Evolutionary conservation across 139 green algal genomes (phyloP), one percentile per base, ranked within the genome.

Genomic region (Chlamydomonas sphaeroides): DNA sequence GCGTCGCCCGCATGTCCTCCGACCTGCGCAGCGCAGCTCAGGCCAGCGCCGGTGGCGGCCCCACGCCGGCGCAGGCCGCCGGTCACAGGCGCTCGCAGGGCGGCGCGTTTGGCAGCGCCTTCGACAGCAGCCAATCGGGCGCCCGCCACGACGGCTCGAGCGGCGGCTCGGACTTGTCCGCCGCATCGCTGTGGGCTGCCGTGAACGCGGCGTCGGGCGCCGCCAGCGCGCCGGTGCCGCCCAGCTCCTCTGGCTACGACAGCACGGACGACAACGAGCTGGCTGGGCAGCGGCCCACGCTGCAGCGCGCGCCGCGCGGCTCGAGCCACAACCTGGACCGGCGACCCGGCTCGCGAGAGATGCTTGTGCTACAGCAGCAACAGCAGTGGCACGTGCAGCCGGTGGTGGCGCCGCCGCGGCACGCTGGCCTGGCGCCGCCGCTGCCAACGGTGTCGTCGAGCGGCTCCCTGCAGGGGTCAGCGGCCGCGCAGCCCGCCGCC

Each of bases 241-340:
- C 63, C 63, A 20, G 5, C 63, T 15, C 17, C 33, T 15, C 35
- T 14, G 35, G 17, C 39, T 80, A 71, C 59, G 74, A 70, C 59
- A 80, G 74, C 49, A 62, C 59, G 32, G 74, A 80, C 59, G 74
- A 80, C 41, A 62, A 35, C 30, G 39, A 57, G 74, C 36, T n/a
- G 14, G 72, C 26, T 4, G 56, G 57, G 42, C 25, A 68, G 72
- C 35, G 56, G 56, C 23, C 21, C 32, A 35, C 15, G 20, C 69
- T 8, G 69, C 49, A 23, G 28, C n/a, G 18, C 26, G 6, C 26
- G 39, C n/a, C 26, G 38, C n/a, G 21, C 10, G 11, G 8, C 2
- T 10, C 30, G 0, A n/a, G 35, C 65, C 18, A 18, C 18, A n/a
- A n/a, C n/a, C n/a, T n/a, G 10, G 18, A 62, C 25, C 56, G 56